A percentile compares a stretch with the other conserved stretches of the same genome.
These are phyloP conservation scores for Aspergillus sp. DNA, from an alignment of 2,329 filamentous ascomycete species.

Conservation along the genomic window DNA sequence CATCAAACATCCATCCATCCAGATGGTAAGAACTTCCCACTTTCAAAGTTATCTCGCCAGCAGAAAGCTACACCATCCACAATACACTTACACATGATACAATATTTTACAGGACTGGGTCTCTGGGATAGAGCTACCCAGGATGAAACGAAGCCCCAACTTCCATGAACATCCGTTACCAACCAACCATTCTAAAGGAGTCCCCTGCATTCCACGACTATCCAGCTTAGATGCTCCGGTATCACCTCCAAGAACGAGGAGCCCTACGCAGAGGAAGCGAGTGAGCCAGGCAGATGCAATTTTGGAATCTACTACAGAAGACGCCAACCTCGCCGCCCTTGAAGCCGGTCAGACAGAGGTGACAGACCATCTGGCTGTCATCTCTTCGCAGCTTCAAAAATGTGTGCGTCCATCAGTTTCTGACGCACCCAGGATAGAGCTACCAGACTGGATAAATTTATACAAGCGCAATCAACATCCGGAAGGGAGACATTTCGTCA, in stretches of 20 bases:
- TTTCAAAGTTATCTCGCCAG: too few species aligned
- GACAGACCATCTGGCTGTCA: constrained; percentile 49
- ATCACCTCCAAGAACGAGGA: constrained; percentile 24
- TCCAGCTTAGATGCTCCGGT: constrained; percentile 23
- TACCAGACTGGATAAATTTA: background rate
- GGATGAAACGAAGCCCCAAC: background rate
- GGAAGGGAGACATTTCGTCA: constrained; percentile 59
- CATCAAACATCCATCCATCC: too few species aligned
- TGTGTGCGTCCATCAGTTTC: background rate
- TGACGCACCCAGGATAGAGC: background rate
- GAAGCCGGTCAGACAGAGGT: constrained; percentile 51
- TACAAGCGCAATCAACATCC: constrained; percentile 41
- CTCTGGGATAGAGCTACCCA: background rate
- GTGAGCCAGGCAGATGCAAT: too few species aligned
- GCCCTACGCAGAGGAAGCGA: too few species aligned
- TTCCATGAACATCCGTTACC: background rate
- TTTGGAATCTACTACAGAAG: background rate
- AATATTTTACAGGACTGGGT: too few species aligned
- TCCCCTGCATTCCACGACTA: background rate
- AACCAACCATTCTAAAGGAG: background rate
- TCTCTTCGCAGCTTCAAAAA: constrained; percentile 39
- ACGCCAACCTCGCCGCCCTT: constrained; percentile 40
- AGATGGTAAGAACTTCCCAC: too few species aligned
- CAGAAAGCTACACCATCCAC: too few species aligned
- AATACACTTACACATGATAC: too few species aligned